These are phyloP conservation scores for Phytophthora foliorum DNA, from an alignment of 352 stramenopile species.

Conservation along the genomic window DNA sequence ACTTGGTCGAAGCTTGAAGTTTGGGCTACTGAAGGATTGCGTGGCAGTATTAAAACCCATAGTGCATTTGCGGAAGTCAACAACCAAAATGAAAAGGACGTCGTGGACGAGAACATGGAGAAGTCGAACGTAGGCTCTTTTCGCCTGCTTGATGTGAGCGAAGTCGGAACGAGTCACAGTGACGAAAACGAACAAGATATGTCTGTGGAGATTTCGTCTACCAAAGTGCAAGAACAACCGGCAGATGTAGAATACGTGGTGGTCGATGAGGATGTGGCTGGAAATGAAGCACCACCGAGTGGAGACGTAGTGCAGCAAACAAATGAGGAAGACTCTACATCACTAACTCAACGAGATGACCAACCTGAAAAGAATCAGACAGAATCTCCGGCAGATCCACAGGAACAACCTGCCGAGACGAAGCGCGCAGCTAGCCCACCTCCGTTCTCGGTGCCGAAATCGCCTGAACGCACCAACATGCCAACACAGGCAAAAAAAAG, in stretches of 20 bases:
- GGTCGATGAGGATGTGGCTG: not conserved
- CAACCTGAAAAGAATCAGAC: not conserved
- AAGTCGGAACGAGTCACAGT: not conserved
- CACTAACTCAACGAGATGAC: not conserved
- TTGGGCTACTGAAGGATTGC: not conserved
- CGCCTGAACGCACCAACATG: not conserved
- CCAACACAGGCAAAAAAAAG: conserved; percentile 6
- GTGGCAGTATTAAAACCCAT: not conserved
- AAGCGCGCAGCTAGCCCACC: too few relatives aligned
- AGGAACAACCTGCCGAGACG: not conserved
- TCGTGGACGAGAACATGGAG: not conserved
- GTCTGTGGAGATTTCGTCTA: not conserved
- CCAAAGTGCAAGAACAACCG: not conserved
- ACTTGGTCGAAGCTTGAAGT: conserved; percentile 1
- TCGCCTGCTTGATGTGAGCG: not conserved
- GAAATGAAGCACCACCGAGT: not conserved
- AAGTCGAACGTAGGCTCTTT: not conserved
- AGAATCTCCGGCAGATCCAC: not conserved
- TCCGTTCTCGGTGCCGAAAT: not conserved
- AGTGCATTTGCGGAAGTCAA: not conserved
- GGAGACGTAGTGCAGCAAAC: not conserved
- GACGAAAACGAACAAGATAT: not conserved
- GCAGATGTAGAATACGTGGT: not conserved
- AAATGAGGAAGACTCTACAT: not conserved
- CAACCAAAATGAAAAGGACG: not conserved